phyloP scores from a whole-genome alignment of 2,329 filamentous ascomycete species.

The Colletotrichum horii region DNA sequence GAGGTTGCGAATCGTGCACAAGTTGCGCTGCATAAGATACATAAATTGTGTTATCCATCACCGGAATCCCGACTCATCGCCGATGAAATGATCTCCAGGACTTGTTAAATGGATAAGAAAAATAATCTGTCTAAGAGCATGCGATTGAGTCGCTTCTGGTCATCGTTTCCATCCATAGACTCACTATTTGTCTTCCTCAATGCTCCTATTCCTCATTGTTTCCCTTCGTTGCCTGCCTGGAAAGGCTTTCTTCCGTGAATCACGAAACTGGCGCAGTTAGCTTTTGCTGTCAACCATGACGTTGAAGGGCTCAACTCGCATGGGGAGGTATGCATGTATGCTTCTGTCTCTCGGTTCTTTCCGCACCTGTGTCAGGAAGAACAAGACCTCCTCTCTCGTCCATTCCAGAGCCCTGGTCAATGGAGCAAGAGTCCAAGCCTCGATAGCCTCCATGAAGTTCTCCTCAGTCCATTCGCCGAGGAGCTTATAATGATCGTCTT shows the following conservation, averaged over 20 bases:
- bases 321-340: neutral
- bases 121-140: neutral
- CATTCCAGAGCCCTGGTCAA: slow-evolving; percentile 28
- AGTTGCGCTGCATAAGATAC: neutral
- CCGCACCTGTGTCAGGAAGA: neutral
- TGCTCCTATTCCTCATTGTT: neutral
- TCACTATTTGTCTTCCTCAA: neutral
- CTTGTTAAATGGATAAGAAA: neutral
- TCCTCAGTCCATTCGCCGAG: slow-evolving; percentile 32
- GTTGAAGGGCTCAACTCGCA: neutral
- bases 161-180: neutral
- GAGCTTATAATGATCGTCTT: slow-evolving; percentile 54
- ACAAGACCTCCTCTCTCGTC: neutral
- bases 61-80: neutral
- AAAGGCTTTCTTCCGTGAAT: neutral
- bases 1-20: neutral
- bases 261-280: neutral
- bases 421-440: slow-evolving; percentile 31
- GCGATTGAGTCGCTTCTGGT: neutral
- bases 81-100: neutral
- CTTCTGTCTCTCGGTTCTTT: neutral
- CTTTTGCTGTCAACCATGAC: neutral
- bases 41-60: neutral
- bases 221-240: neutral
- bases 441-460: slow-evolving; percentile 27